These are phyloP conservation scores for Lentinus tigrinus DNA, from an alignment of 768 basidiomycete genomes.

Conservation along the genomic window DNA sequence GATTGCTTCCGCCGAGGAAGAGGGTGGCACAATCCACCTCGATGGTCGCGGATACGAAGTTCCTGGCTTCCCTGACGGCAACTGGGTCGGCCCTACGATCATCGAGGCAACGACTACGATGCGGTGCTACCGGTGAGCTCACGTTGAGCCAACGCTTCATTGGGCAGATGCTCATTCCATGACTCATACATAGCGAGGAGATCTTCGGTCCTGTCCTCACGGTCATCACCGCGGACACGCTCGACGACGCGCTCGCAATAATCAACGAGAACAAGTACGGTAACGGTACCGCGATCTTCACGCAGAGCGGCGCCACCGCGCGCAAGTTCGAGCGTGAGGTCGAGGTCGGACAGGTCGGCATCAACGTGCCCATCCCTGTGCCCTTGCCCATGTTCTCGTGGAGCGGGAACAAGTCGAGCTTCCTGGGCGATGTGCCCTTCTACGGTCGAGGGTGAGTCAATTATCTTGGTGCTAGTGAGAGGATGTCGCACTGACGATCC, in stretches of 20 bases:
- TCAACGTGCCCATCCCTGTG: constrained; percentile 92
- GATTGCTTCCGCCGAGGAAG: constrained; percentile 68
- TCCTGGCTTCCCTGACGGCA: constrained; percentile 78
- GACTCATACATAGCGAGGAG: constrained; percentile 63
- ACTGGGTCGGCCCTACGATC: constrained; percentile 93
- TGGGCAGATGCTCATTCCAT: not conserved
- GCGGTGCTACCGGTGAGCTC: constrained; percentile 76
- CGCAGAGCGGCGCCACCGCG: constrained; percentile 92
- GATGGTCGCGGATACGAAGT: constrained; percentile 79
- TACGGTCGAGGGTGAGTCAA: constrained; percentile 83
- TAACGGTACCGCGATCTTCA: constrained; percentile 95
- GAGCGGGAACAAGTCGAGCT: constrained; percentile 92
- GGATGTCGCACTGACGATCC: not conserved
- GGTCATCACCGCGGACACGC: constrained; percentile 72
- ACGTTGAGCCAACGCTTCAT: constrained; percentile 28
- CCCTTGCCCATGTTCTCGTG: constrained; percentile 94
- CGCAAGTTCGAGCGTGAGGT: constrained; percentile 88
- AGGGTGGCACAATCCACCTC: constrained; percentile 84
- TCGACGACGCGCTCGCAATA: constrained; percentile 88
- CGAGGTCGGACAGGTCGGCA: constrained; percentile 90
- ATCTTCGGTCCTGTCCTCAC: constrained; percentile 93
- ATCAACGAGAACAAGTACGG: constrained; percentile 91
- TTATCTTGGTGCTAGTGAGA: not conserved
- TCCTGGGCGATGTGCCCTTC: constrained; percentile 85
- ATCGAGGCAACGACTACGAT: constrained; percentile 81